Percentiles rank a stretch among this genome's conserved stretches.
Conservation (phyloP, 169 alveolate genomes). For the Plasmodium berghei region DNA sequence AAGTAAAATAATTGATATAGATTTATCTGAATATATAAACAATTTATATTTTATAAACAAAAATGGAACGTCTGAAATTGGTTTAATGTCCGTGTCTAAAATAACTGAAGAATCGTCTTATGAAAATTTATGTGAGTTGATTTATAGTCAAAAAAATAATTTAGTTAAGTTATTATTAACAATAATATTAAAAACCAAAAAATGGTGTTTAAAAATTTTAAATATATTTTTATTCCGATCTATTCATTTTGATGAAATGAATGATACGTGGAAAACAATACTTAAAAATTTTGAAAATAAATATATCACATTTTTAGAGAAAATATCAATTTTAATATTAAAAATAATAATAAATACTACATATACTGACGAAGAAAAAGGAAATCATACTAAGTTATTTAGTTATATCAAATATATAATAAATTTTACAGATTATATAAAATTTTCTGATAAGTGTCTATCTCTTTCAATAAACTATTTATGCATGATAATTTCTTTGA, state of each 20-base stretch:
- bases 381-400: slow-evolving; percentile 10
- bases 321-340: slow-evolving; percentile 54
- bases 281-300: slow-evolving; percentile 61
- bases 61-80: not conserved
- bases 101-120: slow-evolving; percentile 59
- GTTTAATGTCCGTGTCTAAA: slow-evolving; percentile 49
- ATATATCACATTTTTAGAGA: slow-evolving; percentile 47
- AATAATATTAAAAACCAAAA: slow-evolving; percentile 37
- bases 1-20: slow-evolving; percentile 41
- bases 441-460: slow-evolving; percentile 47
- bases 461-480: slow-evolving; percentile 42
- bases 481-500: slow-evolving; percentile 50
- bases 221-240: slow-evolving; percentile 64
- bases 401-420: slow-evolving; percentile 46
- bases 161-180: slow-evolving; percentile 31
- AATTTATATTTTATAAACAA: slow-evolving; percentile 48
- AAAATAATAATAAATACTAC: slow-evolving; percentile 51
- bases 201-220: slow-evolving; percentile 70
- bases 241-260: slow-evolving; percentile 60
- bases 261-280: slow-evolving; percentile 48
- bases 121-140: slow-evolving; percentile 60
- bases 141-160: slow-evolving; percentile 18
- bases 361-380: slow-evolving; percentile 49
- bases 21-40: slow-evolving; percentile 51
- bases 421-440: slow-evolving; percentile 50